Evolutionary conservation across 83 land plant species (phyloP), one percentile per base, ranked within the genome.

Genomic region (Picea abies): DNA sequence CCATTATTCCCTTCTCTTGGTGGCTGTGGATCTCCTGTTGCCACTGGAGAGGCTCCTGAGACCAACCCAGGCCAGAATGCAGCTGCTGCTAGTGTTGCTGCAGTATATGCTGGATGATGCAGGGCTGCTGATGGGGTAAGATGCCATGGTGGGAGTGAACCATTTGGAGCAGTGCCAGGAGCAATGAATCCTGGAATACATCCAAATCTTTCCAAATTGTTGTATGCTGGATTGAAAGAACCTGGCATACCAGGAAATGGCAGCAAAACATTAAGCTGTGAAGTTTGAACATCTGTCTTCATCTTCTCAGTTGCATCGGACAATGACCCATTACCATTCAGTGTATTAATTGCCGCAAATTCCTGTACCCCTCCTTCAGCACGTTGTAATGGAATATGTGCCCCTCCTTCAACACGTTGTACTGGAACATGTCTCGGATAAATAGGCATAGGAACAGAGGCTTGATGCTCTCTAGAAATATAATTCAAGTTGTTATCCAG

Each of bases 61-160:
- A 82, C 83, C 35, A 80, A 20, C 75, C 85, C 85, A n/a, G 93
- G 88, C 93, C 89, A 89, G 62, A 76, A 88, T 58, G 62, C 63
- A 32, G 93, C 79, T 68, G 93, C 95, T 68, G 95, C 92, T 52
- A 89, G 78, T 65, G 82, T 89, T 65, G 95, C 95, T 66, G 90
- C 92, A 44, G 93, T 90, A 88, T 91, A 89, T 17, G 89, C 89
- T 49, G 90, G 92, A 20, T 93, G 96, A 79, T 93, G 90, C 81
- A 91, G 88, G 10, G 86, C 20, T 15, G 41, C 63, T 5, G 80
- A 62, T 79, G 65, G 80, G 78, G 63, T 87, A 77, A 58, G 85
- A 80, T 60, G 93, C 87, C 15, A 93, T 29, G 76, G 89, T 81
- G 22, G 87, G 83, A 88, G 79, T 87, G 76, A 92, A 85, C 80